These are phyloP conservation scores for Microcos paniculata DNA, from an alignment of 345 rosid species.

Conservation along the genomic window DNA sequence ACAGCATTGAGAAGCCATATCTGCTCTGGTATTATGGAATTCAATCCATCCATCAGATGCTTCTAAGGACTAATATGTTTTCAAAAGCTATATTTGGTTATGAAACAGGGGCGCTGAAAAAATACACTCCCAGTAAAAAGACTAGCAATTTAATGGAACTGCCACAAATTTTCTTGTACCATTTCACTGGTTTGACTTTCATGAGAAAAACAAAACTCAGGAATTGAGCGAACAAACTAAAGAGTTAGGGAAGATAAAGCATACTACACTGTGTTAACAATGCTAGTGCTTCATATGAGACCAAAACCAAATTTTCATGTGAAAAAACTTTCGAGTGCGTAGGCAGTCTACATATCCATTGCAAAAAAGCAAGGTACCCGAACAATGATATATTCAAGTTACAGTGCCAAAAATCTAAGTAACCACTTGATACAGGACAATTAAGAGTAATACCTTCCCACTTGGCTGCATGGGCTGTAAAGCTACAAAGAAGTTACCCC, in stretches of 20 bases:
- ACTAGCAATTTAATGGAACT: background rate
- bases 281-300: conserved; percentile 1
- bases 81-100: background rate
- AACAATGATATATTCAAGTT: background rate
- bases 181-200: background rate
- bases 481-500: conserved; percentile 45
- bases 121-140: background rate
- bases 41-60: background rate
- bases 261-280: background rate
- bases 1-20: background rate
- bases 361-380: background rate
- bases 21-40: background rate
- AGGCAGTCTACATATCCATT: background rate
- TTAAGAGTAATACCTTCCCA: conserved; percentile 32
- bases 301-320: background rate
- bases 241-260: background rate
- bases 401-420: background rate
- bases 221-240: background rate
- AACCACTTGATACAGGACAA: conserved; percentile 2
- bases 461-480: conserved; percentile 31
- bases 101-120: background rate
- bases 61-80: background rate
- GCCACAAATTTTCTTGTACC: background rate
- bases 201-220: background rate
- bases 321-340: conserved; percentile 5